A percentile compares a stretch with the other conserved stretches of the same genome.
Conservation (phyloP, 1,139 yeast genomes). For the Blastobotrys buckinghamii region DNA sequence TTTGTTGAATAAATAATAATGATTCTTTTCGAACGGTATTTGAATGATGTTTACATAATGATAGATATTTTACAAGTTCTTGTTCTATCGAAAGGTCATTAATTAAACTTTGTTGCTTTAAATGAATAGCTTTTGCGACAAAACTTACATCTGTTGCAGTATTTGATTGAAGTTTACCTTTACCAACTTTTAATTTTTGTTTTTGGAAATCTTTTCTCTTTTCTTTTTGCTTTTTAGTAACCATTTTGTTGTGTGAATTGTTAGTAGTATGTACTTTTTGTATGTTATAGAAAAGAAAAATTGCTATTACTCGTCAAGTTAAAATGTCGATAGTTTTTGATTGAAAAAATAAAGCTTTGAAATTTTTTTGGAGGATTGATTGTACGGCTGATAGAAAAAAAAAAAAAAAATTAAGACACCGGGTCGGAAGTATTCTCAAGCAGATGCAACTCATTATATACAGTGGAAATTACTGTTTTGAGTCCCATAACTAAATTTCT, state of each 20-base stretch:
- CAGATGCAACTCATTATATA: no score
- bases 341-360: no score
- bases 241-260: conserved; percentile 17
- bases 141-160: conserved; percentile 85
- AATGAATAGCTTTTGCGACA: conserved; percentile 47
- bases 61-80: conserved; percentile 40
- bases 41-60: conserved; percentile 75
- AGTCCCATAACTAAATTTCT: no score
- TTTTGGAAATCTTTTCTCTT: conserved; percentile 73
- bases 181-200: conserved; percentile 85
- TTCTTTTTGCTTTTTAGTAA: conserved; percentile 49
- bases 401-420: no score
- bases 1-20: conserved; percentile 33
- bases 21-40: conserved; percentile 71
- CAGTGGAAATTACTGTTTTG: no score
- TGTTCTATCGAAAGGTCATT: conserved; percentile 16
- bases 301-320: no score
- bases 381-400: no score
- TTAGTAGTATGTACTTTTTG: no score
- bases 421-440: no score
- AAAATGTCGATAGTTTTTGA: not conserved
- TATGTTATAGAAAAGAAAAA: no score
- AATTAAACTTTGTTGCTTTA: conserved; percentile 31
- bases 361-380: no score
- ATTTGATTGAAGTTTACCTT: conserved; percentile 60